phyloP scores from a whole-genome alignment of 2,329 filamentous ascomycete species.

The Aspergillus sclerotialis region DNA sequence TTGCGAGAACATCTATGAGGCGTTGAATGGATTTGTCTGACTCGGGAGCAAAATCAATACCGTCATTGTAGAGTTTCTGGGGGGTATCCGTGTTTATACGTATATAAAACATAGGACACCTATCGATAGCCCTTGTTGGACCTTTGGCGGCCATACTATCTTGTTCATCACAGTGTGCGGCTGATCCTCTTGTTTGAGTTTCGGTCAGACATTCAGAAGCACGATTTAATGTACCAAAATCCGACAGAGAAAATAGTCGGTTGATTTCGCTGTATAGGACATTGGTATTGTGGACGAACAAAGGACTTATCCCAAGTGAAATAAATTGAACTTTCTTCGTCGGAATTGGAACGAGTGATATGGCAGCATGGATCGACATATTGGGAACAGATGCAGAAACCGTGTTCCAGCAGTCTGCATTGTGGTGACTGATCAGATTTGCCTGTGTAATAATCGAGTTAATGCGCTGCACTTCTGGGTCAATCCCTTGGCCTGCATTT shows the following conservation, averaged over 20 bases:
- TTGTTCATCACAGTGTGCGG: conserved; percentile 11
- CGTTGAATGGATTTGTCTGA: conserved; percentile 44
- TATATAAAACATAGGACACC: conserved; percentile 87
- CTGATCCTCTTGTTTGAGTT: conserved; percentile 17
- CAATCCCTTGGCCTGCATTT: background rate
- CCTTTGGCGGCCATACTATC: conserved; percentile 45
- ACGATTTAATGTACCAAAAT: conserved; percentile 61
- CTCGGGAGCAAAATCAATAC: conserved; percentile 20
- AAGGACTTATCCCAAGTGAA: conserved; percentile 64
- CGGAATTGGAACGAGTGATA: conserved; percentile 64
- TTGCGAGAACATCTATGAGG: conserved; percentile 59
- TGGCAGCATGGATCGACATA: conserved; percentile 60
- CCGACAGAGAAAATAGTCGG: conserved; percentile 64
- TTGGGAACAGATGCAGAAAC: conserved; percentile 59
- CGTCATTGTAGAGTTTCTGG: conserved; percentile 35
- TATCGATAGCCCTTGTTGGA: conserved; percentile 61
- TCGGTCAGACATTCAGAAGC: conserved; percentile 22
- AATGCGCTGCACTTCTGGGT: conserved; percentile 25
- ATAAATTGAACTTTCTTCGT: conserved; percentile 73
- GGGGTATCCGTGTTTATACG: conserved; percentile 50
- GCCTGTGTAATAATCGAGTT: conserved; percentile 59
- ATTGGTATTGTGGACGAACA: conserved; percentile 53
- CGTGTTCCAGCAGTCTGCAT: conserved; percentile 58
- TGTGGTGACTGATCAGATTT: conserved; percentile 50
- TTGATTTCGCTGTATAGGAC: conserved; percentile 74